Percentiles rank a stretch among this genome's conserved stretches.
phyloP scores from a whole-genome alignment of 2,329 filamentous ascomycete species.

The Cladosporium sp. region DNA sequence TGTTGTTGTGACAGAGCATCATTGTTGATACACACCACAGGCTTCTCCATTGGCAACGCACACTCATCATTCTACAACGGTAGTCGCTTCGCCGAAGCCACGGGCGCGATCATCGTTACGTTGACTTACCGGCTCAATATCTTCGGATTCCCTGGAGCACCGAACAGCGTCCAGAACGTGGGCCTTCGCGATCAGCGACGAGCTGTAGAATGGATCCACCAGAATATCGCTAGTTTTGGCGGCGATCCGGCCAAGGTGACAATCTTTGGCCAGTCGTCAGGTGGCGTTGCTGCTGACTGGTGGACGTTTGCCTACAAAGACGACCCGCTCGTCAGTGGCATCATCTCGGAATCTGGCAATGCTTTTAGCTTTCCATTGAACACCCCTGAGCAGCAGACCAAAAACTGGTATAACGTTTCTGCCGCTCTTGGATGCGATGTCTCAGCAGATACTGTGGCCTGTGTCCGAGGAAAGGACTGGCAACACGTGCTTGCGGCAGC shows the following conservation, averaged over 20 bases:
- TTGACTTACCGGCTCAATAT: constrained; percentile 43
- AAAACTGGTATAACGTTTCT: constrained; percentile 43
- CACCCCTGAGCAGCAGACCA: constrained; percentile 29
- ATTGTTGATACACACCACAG: constrained; percentile 16
- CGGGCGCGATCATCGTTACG: constrained; percentile 40
- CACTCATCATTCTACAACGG: constrained; percentile 37
- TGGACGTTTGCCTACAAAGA: constrained; percentile 32
- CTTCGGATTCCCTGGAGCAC: constrained; percentile 39
- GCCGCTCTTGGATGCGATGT: constrained; percentile 36
- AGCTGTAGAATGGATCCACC: constrained; percentile 49
- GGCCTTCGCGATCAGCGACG: constrained; percentile 53
- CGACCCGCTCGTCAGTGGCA: constrained; percentile 35
- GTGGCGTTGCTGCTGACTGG: constrained; percentile 26
- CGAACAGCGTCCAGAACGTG: constrained; percentile 39
- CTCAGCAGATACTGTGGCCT: constrained; percentile 25
- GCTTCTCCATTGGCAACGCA: constrained; percentile 34
- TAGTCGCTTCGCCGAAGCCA: constrained; percentile 31
- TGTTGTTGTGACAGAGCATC: background rate
- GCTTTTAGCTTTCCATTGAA: constrained; percentile 44
- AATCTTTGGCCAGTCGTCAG: constrained; percentile 28
- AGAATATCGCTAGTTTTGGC: constrained; percentile 50
- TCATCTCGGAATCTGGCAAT: constrained; percentile 37
- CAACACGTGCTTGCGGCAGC: constrained; percentile 18
- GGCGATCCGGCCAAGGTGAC: constrained; percentile 34
- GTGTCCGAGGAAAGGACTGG: constrained; percentile 19